Evolutionary conservation across 2,329 filamentous ascomycete genomes (phyloP), one percentile per base, ranked within the genome.

Genomic region (Claviceps arundinis): DNA sequence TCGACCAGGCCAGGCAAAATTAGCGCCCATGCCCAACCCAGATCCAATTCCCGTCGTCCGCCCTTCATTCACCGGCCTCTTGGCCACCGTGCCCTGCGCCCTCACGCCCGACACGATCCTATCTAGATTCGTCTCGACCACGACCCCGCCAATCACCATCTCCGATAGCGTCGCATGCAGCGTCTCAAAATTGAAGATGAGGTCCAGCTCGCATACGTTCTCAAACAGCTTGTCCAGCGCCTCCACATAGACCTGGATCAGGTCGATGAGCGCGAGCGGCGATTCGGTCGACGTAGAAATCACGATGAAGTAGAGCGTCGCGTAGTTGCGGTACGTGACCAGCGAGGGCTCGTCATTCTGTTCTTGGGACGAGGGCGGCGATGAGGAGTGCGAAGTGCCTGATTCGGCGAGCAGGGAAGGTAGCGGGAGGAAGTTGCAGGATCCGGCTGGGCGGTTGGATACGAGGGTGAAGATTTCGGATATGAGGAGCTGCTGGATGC

Each of bases 141-240:
- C 91, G 14, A 96, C 89, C 1, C 91, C 91, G 14, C 91, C 91
- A 16, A 95, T 87, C 52, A 97, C 86, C 88, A 97, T 95, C 74
- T 97, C 91, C 53, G 82, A 84, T 9, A 97, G 73, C 16, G 89
- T 83, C 8, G 91, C 87, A 73, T 98, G 93, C 62, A 98, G 75
- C 16, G 89, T 94, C 76, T 98, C 93, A 61, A 95, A 98, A 66
- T 97, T 97, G 74, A 98, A 98, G 67, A 98, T 98, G 60, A 98
- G 77, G 68, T 98, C 90, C 52, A 98, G 75, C 73, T 98, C 93
- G 76, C 93, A 98, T 9, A 98, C 93, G 66, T 98, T 96, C 71
- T 97, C 93, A 65, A 98, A 98, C 42, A 98, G 76, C 57, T 89
- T 82, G 68, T 98, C 93, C 38, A 98, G 78, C 1, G 91, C 84